Base-by-base conservation (phyloP, 768 basidiomycete species). In the Rhizopogon vinicolor region DNA sequence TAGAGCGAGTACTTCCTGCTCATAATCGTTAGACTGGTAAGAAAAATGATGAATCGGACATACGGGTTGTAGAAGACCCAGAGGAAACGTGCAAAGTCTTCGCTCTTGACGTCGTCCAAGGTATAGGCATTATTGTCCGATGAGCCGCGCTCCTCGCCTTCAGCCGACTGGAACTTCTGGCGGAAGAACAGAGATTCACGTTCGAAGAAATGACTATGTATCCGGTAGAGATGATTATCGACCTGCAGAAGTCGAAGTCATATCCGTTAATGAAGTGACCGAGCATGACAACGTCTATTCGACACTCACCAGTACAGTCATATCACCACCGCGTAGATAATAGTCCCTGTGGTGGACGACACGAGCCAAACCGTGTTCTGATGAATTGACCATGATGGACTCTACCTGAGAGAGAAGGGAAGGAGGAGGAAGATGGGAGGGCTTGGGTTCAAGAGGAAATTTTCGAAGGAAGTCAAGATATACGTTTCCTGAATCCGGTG, bases 51-150 rank as follows among this genome's bases (percentile, higher is more conserved):
- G 0, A 16, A 33, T 18, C 31, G 7, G 37, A 72, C 81, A 53
- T 57, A 86, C 85, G 76, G 72, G 51, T 85, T 84, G 51, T 87
- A 87, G 48, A 86, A 83, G 0, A 86, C 76, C 80, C 80, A 85
- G 0, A 84, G 65, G 44, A 86, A 79, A 0, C 77, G 76, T 14
- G 76, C 72, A 52, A 86, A 83, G 19, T 84, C 82, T 5, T 72
- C 68, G 0, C 74, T 70, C 25, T 73, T 74, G 9, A 74, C 71
- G 16, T 75, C 72, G 5, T 75, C 70, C 2, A 87, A 67, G 3
- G 76, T 68, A 25, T 83, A 74, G 0, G 81, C 75, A 31, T 68
- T 72, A 0, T 60, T 55, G 43, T 81, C 80, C 0, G 62, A 65
- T 1, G 72, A 69, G 2, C 81, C 82, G 1, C 55, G 65, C 0